A percentile compares a stretch with the other conserved stretches of the same genome.
These are phyloP conservation scores for Escallonia herrerae DNA, from an alignment of 129 eudicot species.

Conservation along the genomic window DNA sequence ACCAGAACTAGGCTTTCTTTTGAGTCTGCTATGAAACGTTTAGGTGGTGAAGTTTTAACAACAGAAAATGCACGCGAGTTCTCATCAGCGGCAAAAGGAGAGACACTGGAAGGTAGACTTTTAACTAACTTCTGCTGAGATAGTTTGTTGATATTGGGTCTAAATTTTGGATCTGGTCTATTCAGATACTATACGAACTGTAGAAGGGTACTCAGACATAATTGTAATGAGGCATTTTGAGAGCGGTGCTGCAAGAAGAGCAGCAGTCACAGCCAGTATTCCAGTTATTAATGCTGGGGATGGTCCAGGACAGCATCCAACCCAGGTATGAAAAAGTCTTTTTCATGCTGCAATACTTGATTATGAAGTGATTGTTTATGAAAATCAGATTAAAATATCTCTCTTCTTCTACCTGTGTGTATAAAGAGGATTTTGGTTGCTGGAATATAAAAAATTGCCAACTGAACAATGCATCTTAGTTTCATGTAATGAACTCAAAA, in stretches of 20 bases:
- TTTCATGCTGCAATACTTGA: neutral
- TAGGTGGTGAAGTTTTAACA: conserved; percentile 96
- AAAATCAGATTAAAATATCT: no score
- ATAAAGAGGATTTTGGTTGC: no score
- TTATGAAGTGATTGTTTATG: no score
- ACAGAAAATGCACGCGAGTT: conserved; percentile 97
- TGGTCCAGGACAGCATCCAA: conserved; percentile 99
- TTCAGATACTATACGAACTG: conserved; percentile 84
- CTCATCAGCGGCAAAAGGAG: conserved; percentile 98
- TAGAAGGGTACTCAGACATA: conserved; percentile 92
- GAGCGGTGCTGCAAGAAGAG: conserved; percentile 95
- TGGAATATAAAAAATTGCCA: no score
- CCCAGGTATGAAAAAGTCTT: conserved; percentile 45
- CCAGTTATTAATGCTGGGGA: conserved; percentile 98
- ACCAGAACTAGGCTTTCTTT: conserved; percentile 97
- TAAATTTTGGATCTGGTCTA: conserved; percentile 14
- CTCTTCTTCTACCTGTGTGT: no score
- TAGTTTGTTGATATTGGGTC: conserved; percentile 1
- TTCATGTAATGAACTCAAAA: no score
- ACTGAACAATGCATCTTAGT: no score
- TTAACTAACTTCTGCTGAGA: neutral
- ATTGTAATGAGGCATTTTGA: conserved; percentile 97
- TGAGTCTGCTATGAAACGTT: conserved; percentile 95
- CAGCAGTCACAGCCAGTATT: conserved; percentile 74
- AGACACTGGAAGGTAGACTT: conserved; percentile 85